Evolutionary conservation across 2,329 filamentous ascomycete genomes (phyloP), one percentile per base, ranked within the genome.

Genomic region (Penicillium sclerotigenum): DNA sequence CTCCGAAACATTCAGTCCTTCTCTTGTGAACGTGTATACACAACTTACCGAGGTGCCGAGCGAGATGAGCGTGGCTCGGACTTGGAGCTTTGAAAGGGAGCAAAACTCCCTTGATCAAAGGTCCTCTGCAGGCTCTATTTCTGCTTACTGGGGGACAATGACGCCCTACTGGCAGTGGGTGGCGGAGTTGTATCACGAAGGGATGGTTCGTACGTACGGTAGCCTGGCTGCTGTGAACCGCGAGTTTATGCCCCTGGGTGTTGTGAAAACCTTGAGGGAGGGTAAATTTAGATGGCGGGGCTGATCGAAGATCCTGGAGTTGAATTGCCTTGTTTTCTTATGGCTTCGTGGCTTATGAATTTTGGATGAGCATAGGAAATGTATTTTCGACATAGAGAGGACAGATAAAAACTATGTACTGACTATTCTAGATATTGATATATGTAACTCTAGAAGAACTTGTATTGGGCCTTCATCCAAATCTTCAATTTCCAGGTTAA

Each of bases 131-230:
- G 47, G 51, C 22, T 18, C 54, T 10, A 69, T 73, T 33, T 62
- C 56, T 1, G 29, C 59, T 6, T n/a, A 52, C 11, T 77, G 71
- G 70, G 0, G 8, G 1, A n/a, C 16, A 4, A 77, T 77, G 75
- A 62, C 68, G 1, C 65, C 75, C 11, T 78, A 78, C 53, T 78
- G 76, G 74, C 68, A 67, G 51, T 77, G 75, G 74, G 67, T 73
- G 4, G 71, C 72, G 7, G 73, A 75, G 55, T 52, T 77, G 42
- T 77, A 78, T 49, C 67, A 72, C 37, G 61, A 59, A 10, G 75
- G 74, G 43, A 76, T 78, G 69, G 66, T 76, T 28, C 63, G 66
- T 28, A 72, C 65, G 22, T 78, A 75, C 60, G 75, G 75, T 18
- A 66, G 70, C 52, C 42, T 78, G 47, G 71, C 72, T 5, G 73